Percentiles rank a stretch among this genome's conserved stretches.
Conservation (phyloP, 139 green algal species). For the Tetradesmus lagerheimii region DNA sequence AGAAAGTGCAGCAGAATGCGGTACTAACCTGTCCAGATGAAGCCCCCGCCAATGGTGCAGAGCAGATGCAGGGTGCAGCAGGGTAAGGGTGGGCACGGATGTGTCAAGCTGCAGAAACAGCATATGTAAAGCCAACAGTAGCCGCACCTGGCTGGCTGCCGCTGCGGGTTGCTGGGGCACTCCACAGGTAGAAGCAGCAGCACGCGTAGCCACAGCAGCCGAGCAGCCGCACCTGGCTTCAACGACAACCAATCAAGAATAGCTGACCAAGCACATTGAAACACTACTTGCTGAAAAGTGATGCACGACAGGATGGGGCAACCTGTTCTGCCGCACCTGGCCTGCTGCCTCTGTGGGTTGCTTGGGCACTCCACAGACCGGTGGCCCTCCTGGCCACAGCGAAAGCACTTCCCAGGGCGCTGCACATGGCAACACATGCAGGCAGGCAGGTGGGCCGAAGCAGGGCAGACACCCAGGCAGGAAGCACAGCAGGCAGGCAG, state of each 20-base stretch:
- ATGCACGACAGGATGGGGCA: too few species aligned
- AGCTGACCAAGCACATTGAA: too few species aligned
- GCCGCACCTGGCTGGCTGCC: neutral
- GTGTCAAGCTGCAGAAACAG: too few species aligned
- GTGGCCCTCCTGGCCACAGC: constrained; percentile 50
- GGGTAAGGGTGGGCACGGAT: too few species aligned
- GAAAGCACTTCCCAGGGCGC: constrained; percentile 44
- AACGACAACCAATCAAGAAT: too few species aligned
- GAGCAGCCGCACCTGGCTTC: neutral
- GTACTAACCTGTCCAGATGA: too few species aligned
- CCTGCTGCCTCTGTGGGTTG: constrained; percentile 18
- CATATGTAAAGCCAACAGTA: too few species aligned
- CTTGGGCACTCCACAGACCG: constrained; percentile 44
- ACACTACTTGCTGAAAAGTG: too few species aligned
- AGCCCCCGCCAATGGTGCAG: too few species aligned
- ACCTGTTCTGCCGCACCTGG: neutral
- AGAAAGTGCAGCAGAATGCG: too few species aligned
- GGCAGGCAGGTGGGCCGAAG: neutral
- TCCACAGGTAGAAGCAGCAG: neutral
- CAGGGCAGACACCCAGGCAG: neutral
- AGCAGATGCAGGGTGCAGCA: too few species aligned
- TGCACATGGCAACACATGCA: neutral
- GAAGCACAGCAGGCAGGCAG: neutral
- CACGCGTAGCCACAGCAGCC: neutral
- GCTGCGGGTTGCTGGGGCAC: constrained; percentile 39